Base-by-base conservation (phyloP, 345 rosid species). In the Corymbia maculata region DNA sequence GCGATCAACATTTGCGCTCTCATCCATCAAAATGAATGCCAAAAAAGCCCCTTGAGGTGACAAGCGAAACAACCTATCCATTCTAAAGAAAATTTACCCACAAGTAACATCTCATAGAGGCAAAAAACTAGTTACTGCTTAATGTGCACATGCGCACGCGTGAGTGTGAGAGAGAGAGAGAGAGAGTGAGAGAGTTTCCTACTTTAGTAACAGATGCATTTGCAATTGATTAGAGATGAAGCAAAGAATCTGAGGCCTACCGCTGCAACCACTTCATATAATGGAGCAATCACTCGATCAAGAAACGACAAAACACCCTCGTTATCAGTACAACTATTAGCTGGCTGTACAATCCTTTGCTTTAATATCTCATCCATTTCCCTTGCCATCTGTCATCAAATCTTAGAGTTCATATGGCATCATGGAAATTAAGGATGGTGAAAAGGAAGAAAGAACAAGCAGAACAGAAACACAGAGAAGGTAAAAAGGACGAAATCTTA, bases 291-390 rank as follows among this genome's bases (percentile, higher is more conserved):
- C 79, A 98, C 97, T 86, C 93, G 93, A 93, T 93, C 94, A 87
- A 98, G 98, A 93, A 95, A 98, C 59, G 99, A 93, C 59, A 90
- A 75, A 75, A 19, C 49, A 3, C 82, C 97, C 87, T 93, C 95
- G 90, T 88, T 96, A 85, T 92, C 89, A 88, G 82, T 80, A 93
- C 99, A 98, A 89, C 99, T 98, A 90, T 93, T 92, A 87, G 99
- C 99, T 15, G 91, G 95, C 88, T 92, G 95, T 86, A 96, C 98
- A 91, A 90, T 91, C 89, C 91, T 94, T 92, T 94, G 98, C 90
- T 94, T 94, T 89, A 97, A 87, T 84, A 92, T 93, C 90, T 92
- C 97, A 91, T 97, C 98, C 99, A 98, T 95, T 94, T 98, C 99
- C 91, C 98, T 93, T 19, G 90, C 99, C 98, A 98, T 96, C 99